Conservation (phyloP, 129 eudicot genomes). For the Centaurea solstitialis region DNA sequence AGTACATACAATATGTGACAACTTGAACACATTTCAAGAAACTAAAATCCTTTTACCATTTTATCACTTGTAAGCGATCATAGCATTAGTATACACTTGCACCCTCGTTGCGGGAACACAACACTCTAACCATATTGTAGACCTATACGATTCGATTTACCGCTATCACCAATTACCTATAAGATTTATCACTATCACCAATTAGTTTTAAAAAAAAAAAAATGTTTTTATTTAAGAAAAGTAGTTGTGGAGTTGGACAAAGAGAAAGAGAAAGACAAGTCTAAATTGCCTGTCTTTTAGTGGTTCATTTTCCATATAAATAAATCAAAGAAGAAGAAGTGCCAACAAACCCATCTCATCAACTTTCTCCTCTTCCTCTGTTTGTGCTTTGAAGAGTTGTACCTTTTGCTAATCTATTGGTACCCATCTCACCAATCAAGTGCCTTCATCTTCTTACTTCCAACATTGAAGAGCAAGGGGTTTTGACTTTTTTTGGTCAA, state of each 20-base stretch:
- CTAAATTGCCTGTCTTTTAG: conserved; percentile 4
- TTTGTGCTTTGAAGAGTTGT: conserved; percentile 4
- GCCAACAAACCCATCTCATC: neutral
- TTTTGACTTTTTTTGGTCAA: conserved; percentile 26
- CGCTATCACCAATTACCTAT: too few relatives aligned
- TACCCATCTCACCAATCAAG: neutral
- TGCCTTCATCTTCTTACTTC: conserved; percentile 13
- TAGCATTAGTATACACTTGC: too few relatives aligned
- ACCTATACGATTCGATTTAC: too few relatives aligned
- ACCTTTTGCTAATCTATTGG: neutral
- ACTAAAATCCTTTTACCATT: too few relatives aligned
- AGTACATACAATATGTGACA: too few relatives aligned
- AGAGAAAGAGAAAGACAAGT: neutral
- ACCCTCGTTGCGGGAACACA: too few relatives aligned
- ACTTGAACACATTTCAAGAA: too few relatives aligned
- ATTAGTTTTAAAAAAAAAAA: neutral
- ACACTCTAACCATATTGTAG: too few relatives aligned
- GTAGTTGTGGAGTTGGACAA: neutral
- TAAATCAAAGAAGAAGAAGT: neutral
- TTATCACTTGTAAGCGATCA: too few relatives aligned
- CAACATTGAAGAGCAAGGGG: neutral
- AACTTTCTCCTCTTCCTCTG: neutral
- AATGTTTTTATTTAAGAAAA: neutral
- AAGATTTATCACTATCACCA: too few relatives aligned
- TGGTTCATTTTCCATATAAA: conserved; percentile 4